Evolutionary conservation across 192 early-diverging fungal genomes (phyloP).

Genomic region (Entomortierella chlamydospora): DNA sequence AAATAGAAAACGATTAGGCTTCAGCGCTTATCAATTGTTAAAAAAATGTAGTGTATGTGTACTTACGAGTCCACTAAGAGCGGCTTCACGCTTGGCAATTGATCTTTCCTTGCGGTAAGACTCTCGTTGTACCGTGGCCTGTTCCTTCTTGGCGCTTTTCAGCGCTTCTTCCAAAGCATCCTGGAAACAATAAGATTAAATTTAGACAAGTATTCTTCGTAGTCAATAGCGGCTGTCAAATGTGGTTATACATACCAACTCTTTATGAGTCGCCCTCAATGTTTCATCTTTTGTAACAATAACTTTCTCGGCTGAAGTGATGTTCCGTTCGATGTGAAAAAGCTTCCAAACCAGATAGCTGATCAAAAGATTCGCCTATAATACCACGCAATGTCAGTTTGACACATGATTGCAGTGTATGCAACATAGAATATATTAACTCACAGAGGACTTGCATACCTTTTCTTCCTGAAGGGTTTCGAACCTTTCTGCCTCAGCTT

Average conservation of each 20-base stretch:
- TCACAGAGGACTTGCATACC: constrained; percentile 40
- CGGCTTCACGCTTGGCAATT: constrained; percentile 77
- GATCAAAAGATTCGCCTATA: constrained; percentile 70
- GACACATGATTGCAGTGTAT: too few species aligned
- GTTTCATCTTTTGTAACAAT: constrained; percentile 67
- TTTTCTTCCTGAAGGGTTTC: constrained; percentile 70
- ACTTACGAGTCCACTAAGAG: constrained; percentile 73
- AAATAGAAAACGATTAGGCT: not conserved
- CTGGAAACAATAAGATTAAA: constrained; percentile 8
- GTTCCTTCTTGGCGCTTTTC: constrained; percentile 76
- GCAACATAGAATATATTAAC: constrained; percentile 1
- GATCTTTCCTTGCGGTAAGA: constrained; percentile 77
- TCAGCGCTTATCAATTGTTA: not conserved
- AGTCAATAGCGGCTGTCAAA: not conserved
- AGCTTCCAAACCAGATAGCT: constrained; percentile 90
- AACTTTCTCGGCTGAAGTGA: constrained; percentile 66
- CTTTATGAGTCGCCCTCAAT: constrained; percentile 52
- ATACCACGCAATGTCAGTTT: not conserved
- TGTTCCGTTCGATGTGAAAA: constrained; percentile 85
- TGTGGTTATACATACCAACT: constrained; percentile 59
- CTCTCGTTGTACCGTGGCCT: constrained; percentile 80
- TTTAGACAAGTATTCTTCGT: constrained; percentile 20
- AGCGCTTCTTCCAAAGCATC: constrained; percentile 61
- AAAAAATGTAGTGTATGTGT: not conserved
- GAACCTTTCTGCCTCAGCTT: constrained; percentile 90